A percentile compares a stretch with the other conserved stretches of the same genome.
These are phyloP conservation scores for Trichosporon sp. DNA, from an alignment of 1,284 basidiomycete species.

Conservation along the genomic window DNA sequence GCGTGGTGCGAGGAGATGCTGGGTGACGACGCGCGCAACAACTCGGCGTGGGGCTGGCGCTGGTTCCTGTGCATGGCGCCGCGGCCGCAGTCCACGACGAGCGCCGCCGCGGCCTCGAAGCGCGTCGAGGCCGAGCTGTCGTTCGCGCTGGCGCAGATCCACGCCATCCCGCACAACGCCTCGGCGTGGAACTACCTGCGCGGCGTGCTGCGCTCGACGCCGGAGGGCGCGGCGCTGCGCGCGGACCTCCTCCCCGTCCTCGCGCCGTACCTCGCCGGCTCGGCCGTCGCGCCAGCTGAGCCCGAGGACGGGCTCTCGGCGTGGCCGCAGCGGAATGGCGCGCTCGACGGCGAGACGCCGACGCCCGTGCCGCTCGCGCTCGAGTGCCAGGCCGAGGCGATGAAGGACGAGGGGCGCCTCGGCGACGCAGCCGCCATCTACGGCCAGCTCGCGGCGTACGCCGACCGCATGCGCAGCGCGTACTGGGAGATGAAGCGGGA, in stretches of 20 bases:
- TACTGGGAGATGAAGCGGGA: slow-evolving; percentile 41
- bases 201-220: slow-evolving; percentile 49
- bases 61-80: slow-evolving; percentile 80
- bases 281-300: slow-evolving; percentile 25
- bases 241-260: slow-evolving; percentile 60
- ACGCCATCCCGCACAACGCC: slow-evolving; percentile 81
- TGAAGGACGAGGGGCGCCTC: slow-evolving; percentile 57
- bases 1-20: slow-evolving; percentile 73
- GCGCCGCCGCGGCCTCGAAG: slow-evolving; percentile 17
- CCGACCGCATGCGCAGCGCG: slow-evolving; percentile 64
- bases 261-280: slow-evolving; percentile 56
- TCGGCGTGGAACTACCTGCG: slow-evolving; percentile 94
- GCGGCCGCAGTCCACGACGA: slow-evolving; percentile 34
- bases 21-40: slow-evolving; percentile 78
- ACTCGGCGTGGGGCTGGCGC: slow-evolving; percentile 93
- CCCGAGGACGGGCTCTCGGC: slow-evolving; percentile 26
- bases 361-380: slow-evolving; percentile 71
- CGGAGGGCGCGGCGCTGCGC: slow-evolving; percentile 51
- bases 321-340: slow-evolving; percentile 43
- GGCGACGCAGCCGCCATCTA: slow-evolving; percentile 60
- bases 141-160: slow-evolving; percentile 67
- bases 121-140: slow-evolving; percentile 54
- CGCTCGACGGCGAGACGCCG: slow-evolving; percentile 60
- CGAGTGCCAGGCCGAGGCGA: slow-evolving; percentile 78
- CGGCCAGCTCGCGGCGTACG: slow-evolving; percentile 63